phyloP scores from a whole-genome alignment of 768 basidiomycete genomes.

The Clathrus columnatus region DNA sequence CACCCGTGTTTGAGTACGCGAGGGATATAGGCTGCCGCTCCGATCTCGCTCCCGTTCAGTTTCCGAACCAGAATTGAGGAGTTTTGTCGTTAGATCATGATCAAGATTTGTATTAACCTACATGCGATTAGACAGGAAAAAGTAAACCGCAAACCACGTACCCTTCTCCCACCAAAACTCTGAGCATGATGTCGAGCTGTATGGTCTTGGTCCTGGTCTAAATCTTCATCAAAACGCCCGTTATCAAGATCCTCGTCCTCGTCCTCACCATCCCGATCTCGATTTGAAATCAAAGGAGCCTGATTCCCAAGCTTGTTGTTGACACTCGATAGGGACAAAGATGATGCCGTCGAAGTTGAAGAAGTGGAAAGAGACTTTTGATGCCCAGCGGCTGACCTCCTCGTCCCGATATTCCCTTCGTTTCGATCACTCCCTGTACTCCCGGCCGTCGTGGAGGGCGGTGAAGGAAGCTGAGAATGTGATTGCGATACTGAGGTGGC shows the following conservation, averaged over 20 bases:
- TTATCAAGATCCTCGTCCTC: no score
- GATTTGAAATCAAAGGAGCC: constrained; percentile 13
- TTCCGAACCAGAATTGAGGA: constrained; percentile 60
- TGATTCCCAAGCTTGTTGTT: neutral
- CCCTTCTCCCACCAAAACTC: neutral
- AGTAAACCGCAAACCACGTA: neutral
- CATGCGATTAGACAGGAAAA: neutral
- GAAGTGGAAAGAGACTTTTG: constrained; percentile 25
- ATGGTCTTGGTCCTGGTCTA: neutral
- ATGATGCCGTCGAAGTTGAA: constrained; percentile 13
- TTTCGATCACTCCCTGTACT: constrained; percentile 49
- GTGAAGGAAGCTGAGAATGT: constrained; percentile 68
- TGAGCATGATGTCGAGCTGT: neutral
- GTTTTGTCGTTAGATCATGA: neutral
- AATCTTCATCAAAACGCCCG: neutral
- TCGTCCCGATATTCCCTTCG: constrained; percentile 58
- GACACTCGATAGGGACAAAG: constrained; percentile 23
- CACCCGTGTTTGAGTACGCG: neutral
- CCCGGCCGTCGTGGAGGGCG: constrained; percentile 79
- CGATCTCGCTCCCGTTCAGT: constrained; percentile 42
- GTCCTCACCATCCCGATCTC: neutral
- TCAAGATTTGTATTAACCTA: neutral
- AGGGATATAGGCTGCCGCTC: neutral
- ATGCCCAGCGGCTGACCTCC: constrained; percentile 24
- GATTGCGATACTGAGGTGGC: constrained; percentile 45